Percentiles rank a stretch among this genome's conserved stretches.
phyloP scores from a whole-genome alignment of 2,329 filamentous ascomycete species.

The Sarocladium strictum region DNA sequence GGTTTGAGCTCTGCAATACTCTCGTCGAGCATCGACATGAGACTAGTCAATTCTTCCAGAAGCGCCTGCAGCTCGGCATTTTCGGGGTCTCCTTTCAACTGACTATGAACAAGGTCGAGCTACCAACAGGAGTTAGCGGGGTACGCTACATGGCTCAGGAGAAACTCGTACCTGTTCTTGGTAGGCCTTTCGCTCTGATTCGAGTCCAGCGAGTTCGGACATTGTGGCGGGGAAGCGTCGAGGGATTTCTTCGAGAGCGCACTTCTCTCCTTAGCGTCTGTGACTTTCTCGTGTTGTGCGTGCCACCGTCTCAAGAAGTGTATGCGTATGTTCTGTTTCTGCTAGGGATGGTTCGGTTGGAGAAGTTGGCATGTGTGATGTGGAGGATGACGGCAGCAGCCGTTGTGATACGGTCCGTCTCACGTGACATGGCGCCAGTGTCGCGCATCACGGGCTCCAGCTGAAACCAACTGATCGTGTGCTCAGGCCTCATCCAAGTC shows the following conservation, averaged over 20 bases:
- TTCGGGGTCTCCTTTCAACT: conserved; percentile 73
- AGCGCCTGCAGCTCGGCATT: conserved; percentile 73
- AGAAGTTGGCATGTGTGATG: no score
- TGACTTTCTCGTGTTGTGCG: no score
- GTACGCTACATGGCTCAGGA: no score
- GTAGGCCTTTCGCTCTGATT: conserved; percentile 48
- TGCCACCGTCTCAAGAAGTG: no score
- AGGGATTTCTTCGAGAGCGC: no score
- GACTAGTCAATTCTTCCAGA: conserved; percentile 73
- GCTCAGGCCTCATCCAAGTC: no score
- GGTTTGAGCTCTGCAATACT: conserved; percentile 73
- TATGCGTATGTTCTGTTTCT: no score
- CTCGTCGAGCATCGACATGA: conserved; percentile 73
- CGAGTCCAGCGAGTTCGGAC: conserved; percentile 30
- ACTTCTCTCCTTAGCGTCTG: no score
- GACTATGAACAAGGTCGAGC: conserved; percentile 72
- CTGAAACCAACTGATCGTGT: no score
- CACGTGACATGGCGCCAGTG: background rate
- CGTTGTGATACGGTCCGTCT: background rate
- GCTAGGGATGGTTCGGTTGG: no score
- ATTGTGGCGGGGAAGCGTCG: no score
- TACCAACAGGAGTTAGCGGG: conserved; percentile 33
- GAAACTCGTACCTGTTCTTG: conserved; percentile 45
- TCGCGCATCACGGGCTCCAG: no score
- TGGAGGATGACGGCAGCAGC: background rate